phyloP scores from a whole-genome alignment of 1,284 basidiomycete genomes.

The Heterobasidion irregulare region DNA sequence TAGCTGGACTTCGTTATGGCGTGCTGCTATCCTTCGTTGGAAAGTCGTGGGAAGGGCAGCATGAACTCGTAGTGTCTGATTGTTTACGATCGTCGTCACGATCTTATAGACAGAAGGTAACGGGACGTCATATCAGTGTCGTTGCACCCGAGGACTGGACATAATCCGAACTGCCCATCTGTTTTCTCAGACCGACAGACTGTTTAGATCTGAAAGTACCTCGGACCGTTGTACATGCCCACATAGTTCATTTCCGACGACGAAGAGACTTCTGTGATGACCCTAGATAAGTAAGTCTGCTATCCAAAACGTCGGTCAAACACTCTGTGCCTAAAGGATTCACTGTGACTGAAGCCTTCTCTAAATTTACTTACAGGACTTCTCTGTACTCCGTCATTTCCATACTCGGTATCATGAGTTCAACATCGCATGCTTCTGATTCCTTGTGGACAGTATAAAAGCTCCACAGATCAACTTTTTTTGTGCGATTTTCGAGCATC shows the following conservation, averaged over 20 bases:
- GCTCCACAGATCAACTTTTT: conserved; percentile 3
- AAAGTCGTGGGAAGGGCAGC: not conserved
- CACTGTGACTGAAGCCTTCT: conserved; percentile 6
- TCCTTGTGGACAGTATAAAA: conserved; percentile 11
- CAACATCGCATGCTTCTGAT: conserved; percentile 3
- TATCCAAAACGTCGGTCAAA: conserved; percentile 6
- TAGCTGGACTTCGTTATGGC: not conserved
- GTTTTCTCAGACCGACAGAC: not conserved
- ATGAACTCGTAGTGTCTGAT: not conserved
- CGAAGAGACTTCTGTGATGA: conserved; percentile 5
- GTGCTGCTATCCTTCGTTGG: not conserved
- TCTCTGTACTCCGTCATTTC: conserved; percentile 8
- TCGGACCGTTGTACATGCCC: not conserved
- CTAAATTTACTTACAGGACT: conserved; percentile 6
- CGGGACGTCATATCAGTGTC: not conserved
- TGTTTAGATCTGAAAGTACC: not conserved
- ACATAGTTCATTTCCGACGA: not conserved
- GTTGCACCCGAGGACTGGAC: not conserved
- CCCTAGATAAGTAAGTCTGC: conserved; percentile 9
- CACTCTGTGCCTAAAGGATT: conserved; percentile 12
- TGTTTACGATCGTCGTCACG: not conserved
- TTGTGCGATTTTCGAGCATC: not conserved
- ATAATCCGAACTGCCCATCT: not conserved
- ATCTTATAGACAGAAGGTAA: not conserved
- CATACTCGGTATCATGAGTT: conserved; percentile 5